Evolutionary conservation across 2,329 filamentous ascomycete genomes (phyloP).

Genomic region (Monosporascus sp.): DNA sequence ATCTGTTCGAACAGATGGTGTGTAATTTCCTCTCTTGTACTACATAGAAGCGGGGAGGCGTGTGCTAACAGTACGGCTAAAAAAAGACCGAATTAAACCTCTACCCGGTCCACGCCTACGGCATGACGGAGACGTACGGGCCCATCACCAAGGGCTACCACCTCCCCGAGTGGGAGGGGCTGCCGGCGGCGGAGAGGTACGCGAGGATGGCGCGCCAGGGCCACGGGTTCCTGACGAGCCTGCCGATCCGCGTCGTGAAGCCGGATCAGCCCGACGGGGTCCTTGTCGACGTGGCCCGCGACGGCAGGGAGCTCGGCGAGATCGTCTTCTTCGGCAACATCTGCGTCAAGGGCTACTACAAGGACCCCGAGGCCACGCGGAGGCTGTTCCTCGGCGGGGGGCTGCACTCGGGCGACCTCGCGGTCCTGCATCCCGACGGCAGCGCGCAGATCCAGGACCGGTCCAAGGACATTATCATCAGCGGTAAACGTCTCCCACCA

Average conservation of each 20-base stretch:
- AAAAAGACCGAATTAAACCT: slow-evolving; percentile 60
- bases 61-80: too few relatives aligned
- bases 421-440: slow-evolving; percentile 88
- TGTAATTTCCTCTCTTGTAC: not conserved
- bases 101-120: slow-evolving; percentile 89
- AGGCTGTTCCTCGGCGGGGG: slow-evolving; percentile 86
- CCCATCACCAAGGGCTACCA: slow-evolving; percentile 93
- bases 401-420: slow-evolving; percentile 84
- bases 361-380: slow-evolving; percentile 76
- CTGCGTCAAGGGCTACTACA: slow-evolving; percentile 86
- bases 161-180: slow-evolving; percentile 74
- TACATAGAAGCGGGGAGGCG: not conserved
- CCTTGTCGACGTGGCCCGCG: slow-evolving; percentile 60
- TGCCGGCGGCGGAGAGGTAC: slow-evolving; percentile 73
- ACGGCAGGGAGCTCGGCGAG: slow-evolving; percentile 74
- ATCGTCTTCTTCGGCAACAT: slow-evolving; percentile 90
- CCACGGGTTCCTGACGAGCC: slow-evolving; percentile 79
- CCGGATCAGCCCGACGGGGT: slow-evolving; percentile 65
- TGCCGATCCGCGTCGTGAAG: slow-evolving; percentile 79
- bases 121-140: slow-evolving; percentile 82
- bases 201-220: slow-evolving; percentile 86
- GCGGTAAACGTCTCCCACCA: slow-evolving; percentile 49
- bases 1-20: slow-evolving; percentile 92
- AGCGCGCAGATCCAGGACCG: slow-evolving; percentile 88
- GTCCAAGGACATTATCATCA: slow-evolving; percentile 97